Conservation (phyloP, 148 eudicot species). For the Heliosperma pusillum region DNA sequence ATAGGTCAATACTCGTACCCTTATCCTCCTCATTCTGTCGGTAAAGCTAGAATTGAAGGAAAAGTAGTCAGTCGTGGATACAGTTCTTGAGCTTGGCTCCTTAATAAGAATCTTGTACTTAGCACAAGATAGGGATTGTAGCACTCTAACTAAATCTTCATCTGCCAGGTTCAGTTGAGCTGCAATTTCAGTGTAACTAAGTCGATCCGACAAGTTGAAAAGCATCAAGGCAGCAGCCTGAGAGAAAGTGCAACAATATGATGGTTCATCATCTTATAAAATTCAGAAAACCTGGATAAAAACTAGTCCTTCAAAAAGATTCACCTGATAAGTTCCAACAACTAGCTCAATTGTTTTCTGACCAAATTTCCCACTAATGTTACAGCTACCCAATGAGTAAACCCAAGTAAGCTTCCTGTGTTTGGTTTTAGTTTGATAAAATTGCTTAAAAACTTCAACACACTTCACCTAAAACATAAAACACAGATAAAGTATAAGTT, state of each 20-base stretch:
- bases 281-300: background rate
- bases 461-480: conserved; percentile 54
- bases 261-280: background rate
- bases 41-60: conserved; percentile 39
- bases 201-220: conserved; percentile 38
- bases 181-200: conserved; percentile 38
- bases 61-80: conserved; percentile 36
- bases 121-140: conserved; percentile 44
- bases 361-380: conserved; percentile 43
- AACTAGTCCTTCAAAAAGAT: background rate
- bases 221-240: conserved; percentile 58
- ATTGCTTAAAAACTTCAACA: conserved; percentile 81
- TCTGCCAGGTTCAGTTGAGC: conserved; percentile 41
- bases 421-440: conserved; percentile 78
- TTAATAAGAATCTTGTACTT: conserved; percentile 41
- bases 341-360: conserved; percentile 40
- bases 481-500: background rate
- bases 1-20: conserved; percentile 21
- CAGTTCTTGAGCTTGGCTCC: conserved; percentile 35
- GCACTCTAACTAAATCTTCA: conserved; percentile 46
- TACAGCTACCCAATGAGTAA: conserved; percentile 50
- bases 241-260: conserved; percentile 1
- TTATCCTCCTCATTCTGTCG: conserved; percentile 47
- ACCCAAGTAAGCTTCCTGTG: conserved; percentile 90
- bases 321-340: conserved; percentile 48